These are phyloP conservation scores for Euryodendron excelsum DNA, from an alignment of 148 eudicot genomes.

Conservation along the genomic window DNA sequence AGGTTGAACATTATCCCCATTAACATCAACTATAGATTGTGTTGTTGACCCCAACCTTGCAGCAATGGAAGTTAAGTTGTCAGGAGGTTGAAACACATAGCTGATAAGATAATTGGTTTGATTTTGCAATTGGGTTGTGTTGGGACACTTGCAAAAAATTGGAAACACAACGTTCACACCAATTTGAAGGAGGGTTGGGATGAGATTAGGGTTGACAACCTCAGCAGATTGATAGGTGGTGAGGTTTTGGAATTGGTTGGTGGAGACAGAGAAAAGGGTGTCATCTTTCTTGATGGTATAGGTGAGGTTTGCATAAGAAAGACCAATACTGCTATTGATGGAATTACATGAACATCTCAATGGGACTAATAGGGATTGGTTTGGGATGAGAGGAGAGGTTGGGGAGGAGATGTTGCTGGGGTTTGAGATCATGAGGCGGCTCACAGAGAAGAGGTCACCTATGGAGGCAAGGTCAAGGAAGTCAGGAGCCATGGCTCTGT, in stretches of 20 bases:
- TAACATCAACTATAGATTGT: constrained; percentile 38
- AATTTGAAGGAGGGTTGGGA: constrained; percentile 36
- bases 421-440: constrained; percentile 59
- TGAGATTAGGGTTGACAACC: constrained; percentile 53
- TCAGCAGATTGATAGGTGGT: constrained; percentile 72
- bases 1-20: constrained; percentile 33
- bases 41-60: constrained; percentile 35
- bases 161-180: constrained; percentile 55
- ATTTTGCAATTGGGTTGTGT: constrained; percentile 33
- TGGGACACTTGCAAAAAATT: constrained; percentile 76
- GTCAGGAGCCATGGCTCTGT: constrained; percentile 41
- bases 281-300: constrained; percentile 44
- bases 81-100: constrained; percentile 74
- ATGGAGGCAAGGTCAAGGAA: constrained; percentile 59
- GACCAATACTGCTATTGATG: constrained; percentile 22
- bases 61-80: constrained; percentile 46
- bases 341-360: constrained; percentile 58
- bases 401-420: constrained; percentile 71
- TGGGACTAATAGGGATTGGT: constrained; percentile 70
- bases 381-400: constrained; percentile 32
- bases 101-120: constrained; percentile 45
- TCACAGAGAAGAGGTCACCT: constrained; percentile 69
- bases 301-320: constrained; percentile 52
- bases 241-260: constrained; percentile 45
- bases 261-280: constrained; percentile 54